A percentile compares a stretch with the other conserved stretches of the same genome.
These are phyloP conservation scores for Striga hermonthica DNA, from an alignment of 305 asterid genomes.

Conservation along the genomic window DNA sequence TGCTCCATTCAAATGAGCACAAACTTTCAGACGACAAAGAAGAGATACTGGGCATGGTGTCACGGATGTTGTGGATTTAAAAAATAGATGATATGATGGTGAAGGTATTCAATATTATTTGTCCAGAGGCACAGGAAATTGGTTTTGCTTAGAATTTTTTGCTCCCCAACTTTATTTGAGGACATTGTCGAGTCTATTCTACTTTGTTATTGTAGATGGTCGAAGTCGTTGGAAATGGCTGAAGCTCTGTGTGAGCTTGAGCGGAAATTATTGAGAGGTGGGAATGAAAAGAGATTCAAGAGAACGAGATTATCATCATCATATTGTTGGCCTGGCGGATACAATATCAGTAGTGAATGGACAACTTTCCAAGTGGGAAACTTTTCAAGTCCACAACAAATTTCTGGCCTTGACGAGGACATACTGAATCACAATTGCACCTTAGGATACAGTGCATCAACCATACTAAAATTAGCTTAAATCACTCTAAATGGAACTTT, in stretches of 20 bases:
- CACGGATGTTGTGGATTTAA: slow-evolving; percentile 48
- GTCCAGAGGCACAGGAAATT: slow-evolving; percentile 35
- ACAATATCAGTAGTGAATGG: background rate
- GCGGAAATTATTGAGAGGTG: background rate
- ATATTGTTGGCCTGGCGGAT: background rate
- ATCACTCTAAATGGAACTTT: slow-evolving; percentile 28
- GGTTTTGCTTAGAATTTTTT: slow-evolving; percentile 53
- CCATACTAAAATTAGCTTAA: slow-evolving; percentile 29
- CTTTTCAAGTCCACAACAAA: slow-evolving; percentile 40
- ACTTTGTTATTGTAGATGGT: slow-evolving; percentile 41
- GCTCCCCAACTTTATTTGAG: slow-evolving; percentile 57
- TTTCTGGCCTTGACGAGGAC: slow-evolving; percentile 32
- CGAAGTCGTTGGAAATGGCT: slow-evolving; percentile 40
- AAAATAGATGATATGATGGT: slow-evolving; percentile 33
- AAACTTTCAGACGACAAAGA: slow-evolving; percentile 21
- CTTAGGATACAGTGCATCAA: slow-evolving; percentile 37
- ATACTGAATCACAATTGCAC: slow-evolving; percentile 27
- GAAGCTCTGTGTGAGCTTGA: slow-evolving; percentile 38
- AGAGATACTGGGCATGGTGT: slow-evolving; percentile 41
- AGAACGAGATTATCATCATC: slow-evolving; percentile 24
- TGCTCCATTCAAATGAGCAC: background rate
- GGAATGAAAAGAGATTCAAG: slow-evolving; percentile 4
- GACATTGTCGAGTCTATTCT: slow-evolving; percentile 52
- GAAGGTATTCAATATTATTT: slow-evolving; percentile 37
- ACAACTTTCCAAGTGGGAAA: slow-evolving; percentile 37